Percentiles rank a stretch among this genome's conserved stretches.
phyloP scores from a whole-genome alignment of 2,329 filamentous ascomycete genomes.

The Hypocrella siamensis region DNA sequence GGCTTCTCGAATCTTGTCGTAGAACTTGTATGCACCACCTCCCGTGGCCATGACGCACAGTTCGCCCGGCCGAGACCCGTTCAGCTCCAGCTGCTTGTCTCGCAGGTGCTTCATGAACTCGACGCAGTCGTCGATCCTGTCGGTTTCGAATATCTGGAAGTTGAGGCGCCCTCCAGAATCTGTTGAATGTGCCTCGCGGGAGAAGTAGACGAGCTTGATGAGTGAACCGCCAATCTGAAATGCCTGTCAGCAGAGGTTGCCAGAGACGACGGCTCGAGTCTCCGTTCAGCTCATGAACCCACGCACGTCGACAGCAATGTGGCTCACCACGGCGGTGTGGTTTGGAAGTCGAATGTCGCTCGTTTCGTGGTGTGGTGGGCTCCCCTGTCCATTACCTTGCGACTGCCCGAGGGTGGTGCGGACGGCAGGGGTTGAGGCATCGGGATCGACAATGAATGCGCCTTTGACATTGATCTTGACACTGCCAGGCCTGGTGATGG shows the following conservation, averaged over 20 bases:
- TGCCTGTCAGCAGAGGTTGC: background rate
- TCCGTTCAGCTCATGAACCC: background rate
- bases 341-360: conserved; percentile 94
- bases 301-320: conserved; percentile 89
- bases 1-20: conserved; percentile 72
- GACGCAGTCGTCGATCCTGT: conserved; percentile 83
- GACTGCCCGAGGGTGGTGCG: conserved; percentile 9
- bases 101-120: conserved; percentile 81
- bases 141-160: conserved; percentile 93
- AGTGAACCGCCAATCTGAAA: conserved; percentile 81
- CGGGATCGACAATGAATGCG: conserved; percentile 88
- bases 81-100: conserved; percentile 61
- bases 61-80: conserved; percentile 54
- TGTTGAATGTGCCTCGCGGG: conserved; percentile 63
- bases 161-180: conserved; percentile 82
- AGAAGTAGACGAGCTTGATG: conserved; percentile 95
- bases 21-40: conserved; percentile 92
- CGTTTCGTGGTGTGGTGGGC: conserved; percentile 47
- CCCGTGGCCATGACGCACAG: conserved; percentile 92
- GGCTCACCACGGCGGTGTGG: conserved; percentile 87
- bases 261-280: too few relatives aligned
- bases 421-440: conserved; percentile 36
- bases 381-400: conserved; percentile 25
- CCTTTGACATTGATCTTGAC: conserved; percentile 95
- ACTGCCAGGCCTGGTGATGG: conserved; percentile 46